phyloP scores from a whole-genome alignment of 148 eudicot genomes.

The Vaccinium corymbosum region DNA sequence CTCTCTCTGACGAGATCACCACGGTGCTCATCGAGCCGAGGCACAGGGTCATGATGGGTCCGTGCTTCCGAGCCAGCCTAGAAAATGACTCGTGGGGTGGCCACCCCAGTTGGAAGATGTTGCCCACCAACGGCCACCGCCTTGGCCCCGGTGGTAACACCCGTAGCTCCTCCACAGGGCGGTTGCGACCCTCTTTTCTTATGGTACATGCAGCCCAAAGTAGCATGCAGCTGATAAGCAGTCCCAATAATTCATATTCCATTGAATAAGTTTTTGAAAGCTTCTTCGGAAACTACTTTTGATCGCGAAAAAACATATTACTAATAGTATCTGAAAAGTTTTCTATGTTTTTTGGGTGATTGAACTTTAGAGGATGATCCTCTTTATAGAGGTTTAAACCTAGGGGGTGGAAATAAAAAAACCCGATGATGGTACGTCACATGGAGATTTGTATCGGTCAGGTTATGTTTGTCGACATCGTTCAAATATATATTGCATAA shows the following conservation, averaged over 20 bases:
- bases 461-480: too few species aligned
- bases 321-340: too few species aligned
- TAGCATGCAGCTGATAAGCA: constrained; percentile 13
- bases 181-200: not conserved
- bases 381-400: too few species aligned
- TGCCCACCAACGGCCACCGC: constrained; percentile 22
- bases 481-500: too few species aligned
- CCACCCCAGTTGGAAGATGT: constrained; percentile 27
- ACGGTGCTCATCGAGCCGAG: constrained; percentile 25
- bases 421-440: too few species aligned
- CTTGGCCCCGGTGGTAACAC: constrained; percentile 22
- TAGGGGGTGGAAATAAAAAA: not conserved
- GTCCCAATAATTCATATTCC: constrained; percentile 9
- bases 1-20: constrained; percentile 22
- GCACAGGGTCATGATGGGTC: constrained; percentile 23
- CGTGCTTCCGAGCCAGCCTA: constrained; percentile 17
- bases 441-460: too few species aligned
- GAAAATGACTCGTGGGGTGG: constrained; percentile 23
- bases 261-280: not conserved
- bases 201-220: constrained; percentile 14
- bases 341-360: not conserved
- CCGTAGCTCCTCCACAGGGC: not conserved
- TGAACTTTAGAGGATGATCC: not conserved
- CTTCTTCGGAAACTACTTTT: too few species aligned
- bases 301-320: too few species aligned